A percentile compares a stretch with the other conserved stretches of the same genome.
Conservation (phyloP, 805 yeast genomes). For the Yueomyces sinensis region DNA sequence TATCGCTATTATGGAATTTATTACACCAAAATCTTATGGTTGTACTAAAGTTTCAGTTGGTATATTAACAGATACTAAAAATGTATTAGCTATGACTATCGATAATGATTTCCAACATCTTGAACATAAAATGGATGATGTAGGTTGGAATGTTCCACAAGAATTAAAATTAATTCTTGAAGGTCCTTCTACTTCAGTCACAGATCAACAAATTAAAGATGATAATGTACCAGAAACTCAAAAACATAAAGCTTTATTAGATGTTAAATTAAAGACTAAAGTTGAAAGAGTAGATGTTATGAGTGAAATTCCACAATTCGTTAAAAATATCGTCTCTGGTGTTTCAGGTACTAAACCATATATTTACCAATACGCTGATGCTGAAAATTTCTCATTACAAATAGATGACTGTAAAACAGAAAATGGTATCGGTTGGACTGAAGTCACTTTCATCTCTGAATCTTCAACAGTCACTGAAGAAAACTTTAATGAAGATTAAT, state of each 20-base stretch:
- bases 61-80: slow-evolving; percentile 49
- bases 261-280: slow-evolving; percentile 47
- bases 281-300: slow-evolving; percentile 93
- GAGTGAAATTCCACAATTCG: slow-evolving; percentile 92
- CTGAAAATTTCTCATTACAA: slow-evolving; percentile 27
- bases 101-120: slow-evolving; percentile 53
- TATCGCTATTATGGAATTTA: slow-evolving; percentile 90
- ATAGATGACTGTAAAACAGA: slow-evolving; percentile 10
- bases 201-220: slow-evolving; percentile 30
- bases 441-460: slow-evolving; percentile 25
- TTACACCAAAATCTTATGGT: slow-evolving; percentile 86
- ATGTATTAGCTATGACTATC: slow-evolving; percentile 51
- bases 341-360: slow-evolving; percentile 96
- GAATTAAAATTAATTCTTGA: slow-evolving; percentile 44
- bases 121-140: slow-evolving; percentile 48
- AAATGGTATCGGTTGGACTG: slow-evolving; percentile 23
- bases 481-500: slow-evolving; percentile 2
- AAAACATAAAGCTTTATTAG: slow-evolving; percentile 34
- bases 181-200: slow-evolving; percentile 34
- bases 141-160: slow-evolving; percentile 86
- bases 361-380: slow-evolving; percentile 74
- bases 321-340: slow-evolving; percentile 84
- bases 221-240: slow-evolving; percentile 14
- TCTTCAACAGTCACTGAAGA: slow-evolving; percentile 18
- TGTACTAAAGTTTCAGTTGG: slow-evolving; percentile 71